A percentile compares a stretch with the other conserved stretches of the same genome.
phyloP scores from a whole-genome alignment of 75 land plant genomes.

The Sequoiadendron giganteum region DNA sequence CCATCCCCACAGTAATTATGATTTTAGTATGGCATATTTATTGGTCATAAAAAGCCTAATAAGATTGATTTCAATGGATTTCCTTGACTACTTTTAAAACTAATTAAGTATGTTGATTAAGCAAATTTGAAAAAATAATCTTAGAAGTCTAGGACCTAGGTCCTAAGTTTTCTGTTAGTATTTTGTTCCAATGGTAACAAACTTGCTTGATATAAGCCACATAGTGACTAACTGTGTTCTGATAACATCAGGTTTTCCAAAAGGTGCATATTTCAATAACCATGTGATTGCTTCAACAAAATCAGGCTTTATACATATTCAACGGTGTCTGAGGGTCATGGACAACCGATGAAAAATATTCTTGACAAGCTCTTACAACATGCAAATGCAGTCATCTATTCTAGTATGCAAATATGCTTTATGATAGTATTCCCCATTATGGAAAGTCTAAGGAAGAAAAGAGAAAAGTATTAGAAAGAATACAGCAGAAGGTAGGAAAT shows the following conservation, averaged over 20 bases:
- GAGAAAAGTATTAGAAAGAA: neutral
- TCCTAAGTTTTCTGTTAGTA: neutral
- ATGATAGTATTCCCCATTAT: neutral
- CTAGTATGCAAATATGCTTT: neutral
- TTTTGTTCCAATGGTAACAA: neutral
- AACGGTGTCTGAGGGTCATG: neutral
- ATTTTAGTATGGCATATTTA: too few relatives aligned
- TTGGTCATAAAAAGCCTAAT: too few relatives aligned
- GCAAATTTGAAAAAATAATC: neutral
- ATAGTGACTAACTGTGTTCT: neutral
- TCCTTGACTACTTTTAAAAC: too few relatives aligned
- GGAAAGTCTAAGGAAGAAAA: neutral
- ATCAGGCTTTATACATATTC: neutral
- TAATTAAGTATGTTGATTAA: neutral
- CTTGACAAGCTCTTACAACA: neutral
- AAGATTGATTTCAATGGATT: too few relatives aligned
- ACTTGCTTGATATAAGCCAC: neutral
- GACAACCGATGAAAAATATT: neutral
- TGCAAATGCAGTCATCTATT: neutral
- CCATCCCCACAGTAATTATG: neutral
- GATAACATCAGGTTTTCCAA: neutral
- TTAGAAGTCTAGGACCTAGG: neutral
- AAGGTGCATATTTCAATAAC: neutral
- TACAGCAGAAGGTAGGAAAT: neutral
- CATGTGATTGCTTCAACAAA: neutral